Evolutionary conservation across 768 basidiomycete genomes (phyloP).

Genomic region (Nidula microcarpa): DNA sequence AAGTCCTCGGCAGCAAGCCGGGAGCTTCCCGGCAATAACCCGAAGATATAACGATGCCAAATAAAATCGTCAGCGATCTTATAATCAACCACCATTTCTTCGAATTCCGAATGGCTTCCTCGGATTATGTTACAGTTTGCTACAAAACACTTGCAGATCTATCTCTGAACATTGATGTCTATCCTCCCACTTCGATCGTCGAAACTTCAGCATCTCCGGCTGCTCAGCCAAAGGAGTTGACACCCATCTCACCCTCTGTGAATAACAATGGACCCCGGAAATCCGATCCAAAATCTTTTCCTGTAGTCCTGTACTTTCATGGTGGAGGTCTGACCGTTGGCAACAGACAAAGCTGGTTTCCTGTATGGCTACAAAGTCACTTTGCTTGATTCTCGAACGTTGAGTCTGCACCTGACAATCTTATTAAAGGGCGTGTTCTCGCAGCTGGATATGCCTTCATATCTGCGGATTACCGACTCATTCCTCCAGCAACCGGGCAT

Average conservation of each 20-base stretch:
- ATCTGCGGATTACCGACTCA: conserved; percentile 60
- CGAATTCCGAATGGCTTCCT: too few relatives aligned
- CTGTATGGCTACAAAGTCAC: conserved; percentile 59
- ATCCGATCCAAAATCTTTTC: conserved; percentile 7
- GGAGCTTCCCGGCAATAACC: too few relatives aligned
- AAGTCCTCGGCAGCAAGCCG: background rate
- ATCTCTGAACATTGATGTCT: conserved; percentile 14
- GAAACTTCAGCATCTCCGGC: background rate
- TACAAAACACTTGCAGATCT: conserved; percentile 12
- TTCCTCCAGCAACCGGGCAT: conserved; percentile 52
- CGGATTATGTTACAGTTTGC: conserved; percentile 4
- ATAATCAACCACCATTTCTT: too few relatives aligned
- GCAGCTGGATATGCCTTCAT: conserved; percentile 53
- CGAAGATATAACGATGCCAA: too few relatives aligned
- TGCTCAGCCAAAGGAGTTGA: too few relatives aligned
- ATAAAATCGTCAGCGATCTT: too few relatives aligned
- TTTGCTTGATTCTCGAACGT: conserved; percentile 3
- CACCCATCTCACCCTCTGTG: too few relatives aligned
- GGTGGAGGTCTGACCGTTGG: conserved; percentile 63
- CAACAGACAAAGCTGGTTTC: conserved; percentile 59
- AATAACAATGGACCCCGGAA: too few relatives aligned
- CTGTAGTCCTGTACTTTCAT: conserved; percentile 41
- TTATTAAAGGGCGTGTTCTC: conserved; percentile 39
- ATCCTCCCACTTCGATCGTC: conserved; percentile 9
- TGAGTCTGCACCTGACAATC: background rate